phyloP scores from a whole-genome alignment of 176 grass and related monocot species.

The Ananas comosus region DNA sequence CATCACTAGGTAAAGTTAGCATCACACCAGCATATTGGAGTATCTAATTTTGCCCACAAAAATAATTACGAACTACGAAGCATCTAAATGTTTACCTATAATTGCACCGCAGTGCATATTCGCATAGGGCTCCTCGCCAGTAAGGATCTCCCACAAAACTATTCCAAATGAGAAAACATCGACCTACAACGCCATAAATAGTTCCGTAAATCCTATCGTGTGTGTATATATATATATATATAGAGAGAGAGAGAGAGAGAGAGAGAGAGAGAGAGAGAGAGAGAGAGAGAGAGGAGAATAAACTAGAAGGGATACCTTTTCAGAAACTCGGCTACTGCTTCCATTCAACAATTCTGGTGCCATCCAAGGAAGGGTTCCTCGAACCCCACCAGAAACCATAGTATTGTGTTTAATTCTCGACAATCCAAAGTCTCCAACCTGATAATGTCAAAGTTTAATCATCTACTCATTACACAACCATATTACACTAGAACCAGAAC shows the following conservation, averaged over 20 bases:
- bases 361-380: conserved; percentile 98
- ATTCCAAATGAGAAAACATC: conserved; percentile 98
- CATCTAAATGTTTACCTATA: conserved; percentile 50
- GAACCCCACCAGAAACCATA: conserved; percentile 93
- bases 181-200: conserved; percentile 34
- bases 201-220: neutral
- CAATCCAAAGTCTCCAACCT: conserved; percentile 98
- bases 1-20: neutral
- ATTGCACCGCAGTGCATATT: conserved; percentile 94
- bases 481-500: no score
- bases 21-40: neutral
- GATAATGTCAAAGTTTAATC: conserved; percentile 7
- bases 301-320: conserved; percentile 51
- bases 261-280: no score
- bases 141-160: conserved; percentile 91
- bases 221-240: conserved; percentile 1
- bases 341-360: conserved; percentile 97
- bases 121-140: conserved; percentile 81
- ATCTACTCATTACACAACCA: neutral
- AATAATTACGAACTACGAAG: neutral
- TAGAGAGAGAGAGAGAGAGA: no score
- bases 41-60: neutral
- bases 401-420: conserved; percentile 99
- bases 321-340: conserved; percentile 73
- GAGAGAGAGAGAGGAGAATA: neutral